Conservation (phyloP, 306 rosid species). For the Astragalus membranaceus region DNA sequence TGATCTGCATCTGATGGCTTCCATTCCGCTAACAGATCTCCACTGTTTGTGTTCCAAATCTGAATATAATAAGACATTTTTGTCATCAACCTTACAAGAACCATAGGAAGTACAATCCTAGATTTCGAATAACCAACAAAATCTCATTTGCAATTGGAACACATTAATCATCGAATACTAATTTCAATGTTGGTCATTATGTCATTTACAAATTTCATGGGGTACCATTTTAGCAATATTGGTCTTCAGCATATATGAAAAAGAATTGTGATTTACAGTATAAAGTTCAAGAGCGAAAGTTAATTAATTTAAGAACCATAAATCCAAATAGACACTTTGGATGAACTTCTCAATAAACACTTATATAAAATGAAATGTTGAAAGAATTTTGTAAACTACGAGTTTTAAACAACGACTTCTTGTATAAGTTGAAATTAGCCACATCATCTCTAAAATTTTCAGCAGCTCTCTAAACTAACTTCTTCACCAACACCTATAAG, state of each 20-base stretch:
- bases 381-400: background rate
- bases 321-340: no score
- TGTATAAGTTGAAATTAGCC: background rate
- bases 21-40: constrained; percentile 42
- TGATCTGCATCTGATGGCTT: constrained; percentile 35
- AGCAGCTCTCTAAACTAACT: background rate
- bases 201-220: background rate
- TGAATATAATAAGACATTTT: constrained; percentile 24
- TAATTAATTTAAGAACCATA: no score
- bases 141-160: background rate
- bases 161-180: background rate
- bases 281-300: no score
- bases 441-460: background rate
- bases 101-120: background rate
- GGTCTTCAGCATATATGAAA: no score
- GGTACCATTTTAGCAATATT: background rate
- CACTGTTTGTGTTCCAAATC: constrained; percentile 50
- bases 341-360: no score
- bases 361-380: background rate
- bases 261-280: no score
- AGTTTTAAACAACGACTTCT: background rate
- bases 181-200: no score
- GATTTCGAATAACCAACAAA: background rate
- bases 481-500: background rate
- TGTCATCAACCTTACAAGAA: background rate